Evolutionary conservation across 306 rosid species (phyloP).

Genomic region (Alnus glutinosa): DNA sequence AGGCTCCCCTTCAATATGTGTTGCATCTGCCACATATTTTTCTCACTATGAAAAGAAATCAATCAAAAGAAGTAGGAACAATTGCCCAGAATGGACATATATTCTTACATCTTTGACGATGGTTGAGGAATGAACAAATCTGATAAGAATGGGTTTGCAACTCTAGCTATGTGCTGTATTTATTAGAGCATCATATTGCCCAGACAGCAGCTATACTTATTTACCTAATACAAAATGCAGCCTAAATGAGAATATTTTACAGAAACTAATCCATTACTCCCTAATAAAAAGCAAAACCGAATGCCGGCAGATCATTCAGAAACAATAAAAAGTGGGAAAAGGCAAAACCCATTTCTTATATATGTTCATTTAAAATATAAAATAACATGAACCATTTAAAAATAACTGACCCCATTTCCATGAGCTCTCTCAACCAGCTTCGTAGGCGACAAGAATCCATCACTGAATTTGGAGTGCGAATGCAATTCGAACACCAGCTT

Average conservation of each 20-base stretch:
- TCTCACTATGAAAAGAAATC: background rate
- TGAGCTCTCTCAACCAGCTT: too few relatives aligned
- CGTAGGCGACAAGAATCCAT: too few relatives aligned
- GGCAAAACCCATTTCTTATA: background rate
- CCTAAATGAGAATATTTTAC: background rate
- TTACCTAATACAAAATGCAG: background rate
- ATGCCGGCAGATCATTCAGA: background rate
- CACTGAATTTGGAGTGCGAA: constrained; percentile 90
- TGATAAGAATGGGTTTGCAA: background rate
- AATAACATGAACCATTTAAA: too few relatives aligned
- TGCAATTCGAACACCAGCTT: constrained; percentile 81
- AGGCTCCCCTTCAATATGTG: background rate
- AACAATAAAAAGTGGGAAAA: background rate
- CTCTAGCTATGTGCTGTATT: background rate
- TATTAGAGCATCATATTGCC: background rate
- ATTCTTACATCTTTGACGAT: background rate
- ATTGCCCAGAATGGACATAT: background rate
- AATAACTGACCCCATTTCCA: too few relatives aligned
- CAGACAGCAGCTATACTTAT: background rate
- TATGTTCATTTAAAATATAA: too few relatives aligned
- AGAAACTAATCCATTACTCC: background rate
- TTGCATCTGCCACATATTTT: background rate
- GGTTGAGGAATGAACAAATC: background rate
- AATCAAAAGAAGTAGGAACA: too few relatives aligned
- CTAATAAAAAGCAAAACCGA: constrained; percentile 4